Evolutionary conservation across 768 basidiomycete species (phyloP).

Genomic region (Tricholoma flavovirens): DNA sequence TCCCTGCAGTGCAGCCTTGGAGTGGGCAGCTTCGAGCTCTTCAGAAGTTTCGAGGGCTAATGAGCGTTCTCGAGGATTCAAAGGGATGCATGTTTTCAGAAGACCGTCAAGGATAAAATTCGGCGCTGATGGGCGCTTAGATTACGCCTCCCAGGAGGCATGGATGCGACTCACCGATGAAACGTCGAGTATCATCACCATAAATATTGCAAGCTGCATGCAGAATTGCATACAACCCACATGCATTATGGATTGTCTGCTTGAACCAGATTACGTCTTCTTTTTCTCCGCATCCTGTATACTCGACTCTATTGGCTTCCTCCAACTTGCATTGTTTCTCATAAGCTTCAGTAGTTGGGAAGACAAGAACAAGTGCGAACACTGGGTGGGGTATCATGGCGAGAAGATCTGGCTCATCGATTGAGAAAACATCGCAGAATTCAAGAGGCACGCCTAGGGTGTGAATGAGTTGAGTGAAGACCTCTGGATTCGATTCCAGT

Average conservation of each 20-base stretch:
- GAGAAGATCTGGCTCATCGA: constrained; percentile 28
- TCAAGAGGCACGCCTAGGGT: constrained; percentile 26
- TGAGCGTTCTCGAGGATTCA: constrained; percentile 24
- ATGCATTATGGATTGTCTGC: constrained; percentile 34
- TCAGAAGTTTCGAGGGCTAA: constrained; percentile 23
- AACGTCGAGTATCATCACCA: constrained; percentile 8
- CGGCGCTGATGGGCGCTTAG: constrained; percentile 10
- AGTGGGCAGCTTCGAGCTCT: constrained; percentile 25
- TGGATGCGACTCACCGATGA: constrained; percentile 15
- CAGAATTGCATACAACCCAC: constrained; percentile 31
- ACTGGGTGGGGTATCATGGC: constrained; percentile 27
- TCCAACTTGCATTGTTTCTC: constrained; percentile 14
- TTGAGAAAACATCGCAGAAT: constrained; percentile 29
- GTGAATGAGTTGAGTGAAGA: constrained; percentile 29
- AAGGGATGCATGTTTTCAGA: constrained; percentile 17
- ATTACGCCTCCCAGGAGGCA: neutral
- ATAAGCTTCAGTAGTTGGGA: constrained; percentile 21
- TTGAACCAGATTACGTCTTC: constrained; percentile 32
- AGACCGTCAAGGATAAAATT: constrained; percentile 20
- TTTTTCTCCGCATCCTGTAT: constrained; percentile 23
- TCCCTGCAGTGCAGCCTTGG: constrained; percentile 24
- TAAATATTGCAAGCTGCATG: constrained; percentile 28
- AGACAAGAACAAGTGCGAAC: constrained; percentile 26
- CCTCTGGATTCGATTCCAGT: constrained; percentile 32
- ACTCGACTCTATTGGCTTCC: constrained; percentile 18